Evolutionary conservation across 1,284 basidiomycete species (phyloP), one percentile per base, ranked within the genome.

Genomic region (Paramarasmius palmivorus): DNA sequence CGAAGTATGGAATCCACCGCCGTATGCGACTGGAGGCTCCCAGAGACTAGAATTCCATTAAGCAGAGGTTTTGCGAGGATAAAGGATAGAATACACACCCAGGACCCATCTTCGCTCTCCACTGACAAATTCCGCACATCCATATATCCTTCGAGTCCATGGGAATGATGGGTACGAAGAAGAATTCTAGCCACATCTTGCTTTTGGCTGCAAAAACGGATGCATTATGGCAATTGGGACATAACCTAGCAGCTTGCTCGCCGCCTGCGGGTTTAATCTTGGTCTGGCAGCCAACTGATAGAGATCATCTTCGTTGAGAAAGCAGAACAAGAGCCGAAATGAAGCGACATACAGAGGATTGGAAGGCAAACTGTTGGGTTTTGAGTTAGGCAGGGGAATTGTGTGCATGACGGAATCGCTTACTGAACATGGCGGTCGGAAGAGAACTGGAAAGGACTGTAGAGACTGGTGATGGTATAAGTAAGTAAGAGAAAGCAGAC

Each of bases 201-300:
- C 62, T 70, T 62, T 75, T 77, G 15, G 72, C 73, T 41, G 66
- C 63, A 42, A 73, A 60, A 14, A 77, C 69, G 23, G 71, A 70
- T 45, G 63, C 74, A 22, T 23, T 32, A 44, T 38, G 36, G 36
- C 23, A 50, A 23, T n/a, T 35, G 25, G 22, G 77, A 55, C 77
- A 79, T 39, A 73, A 53, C 46, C 69, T 66, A 20, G 71, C 63
- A 23, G 64, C 53, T 42, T 61, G 57, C 52, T 72, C 65, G 29
- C 70, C 63, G 25, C 68, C 68, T 35, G 75, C 72, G 35, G 73
- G 68, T 53, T 74, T 75, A 51, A 77, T 56, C 52, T 63, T 70
- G 22, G 71, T 73, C 49, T 70, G 68, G 59, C 74, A 76, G 45
- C 77, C 77, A 63, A 74, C 77, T 79, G 49, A n/a, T 4, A 14